Base-by-base conservation (phyloP, 352 stramenopile genomes). In the Discostella stelligera region DNA sequence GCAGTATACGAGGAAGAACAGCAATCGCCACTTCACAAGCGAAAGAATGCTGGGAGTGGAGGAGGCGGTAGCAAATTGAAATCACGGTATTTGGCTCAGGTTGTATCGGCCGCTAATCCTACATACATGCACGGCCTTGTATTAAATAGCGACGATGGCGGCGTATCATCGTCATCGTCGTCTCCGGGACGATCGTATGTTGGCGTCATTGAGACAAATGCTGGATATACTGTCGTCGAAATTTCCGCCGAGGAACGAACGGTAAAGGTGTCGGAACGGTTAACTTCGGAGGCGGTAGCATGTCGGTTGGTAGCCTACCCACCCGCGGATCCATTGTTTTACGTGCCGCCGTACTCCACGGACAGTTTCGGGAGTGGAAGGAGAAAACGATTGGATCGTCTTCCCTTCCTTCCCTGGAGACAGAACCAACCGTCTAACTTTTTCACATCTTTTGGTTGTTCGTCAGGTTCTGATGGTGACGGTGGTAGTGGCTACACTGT, bases 1-100 rank as follows among this genome's bases (percentile, higher is more conserved):
- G 90, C 90, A 9, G 89, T 96, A 1, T 96, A 94, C 77, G 93
- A 96, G 82, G 90, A 95, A 74, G 56, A 71, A 41, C 76, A 73
- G n/a, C 67, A 25, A 2, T 8, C 4, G 13, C 37, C 37, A 44
- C 37, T 44, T 44, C 7, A 44, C 37, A 53, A 68, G 27, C 52
- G 48, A 8, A 62, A 53, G n/a, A 74, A 50, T 2, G 49, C 53
- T 52, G 14, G 46, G 18, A 48, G 27, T 58, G 68, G 23, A 46
- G 58, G 39, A 50, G 41, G 48, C 13, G 18, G 54, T 4, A 64
- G 37, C 4, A 84, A 80, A 56, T 62, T 91, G 39, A 95, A 95
- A 65, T 77, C 67, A 39, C 62, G 90, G 20, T 84, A 85, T 46
- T 60, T 94, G 20, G 69, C 85, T 1, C 89, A 94, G 67, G 89